Conservation (phyloP, 2,329 filamentous ascomycete species). For the Emmonsiellopsis sp. region DNA sequence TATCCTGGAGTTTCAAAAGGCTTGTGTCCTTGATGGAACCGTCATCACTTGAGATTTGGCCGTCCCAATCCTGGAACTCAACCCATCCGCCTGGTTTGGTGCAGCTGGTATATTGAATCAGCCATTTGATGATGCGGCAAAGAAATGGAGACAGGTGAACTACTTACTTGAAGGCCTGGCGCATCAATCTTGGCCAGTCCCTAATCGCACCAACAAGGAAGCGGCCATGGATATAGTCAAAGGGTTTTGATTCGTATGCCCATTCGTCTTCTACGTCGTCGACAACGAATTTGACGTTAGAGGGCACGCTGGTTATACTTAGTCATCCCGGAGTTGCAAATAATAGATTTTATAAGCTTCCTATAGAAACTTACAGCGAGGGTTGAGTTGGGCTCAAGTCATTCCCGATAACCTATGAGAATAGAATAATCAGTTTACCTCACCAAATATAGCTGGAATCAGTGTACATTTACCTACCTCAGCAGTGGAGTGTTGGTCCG, state of each 20-base stretch:
- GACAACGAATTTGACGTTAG: slow-evolving; percentile 48
- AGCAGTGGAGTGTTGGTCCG: slow-evolving; percentile 16
- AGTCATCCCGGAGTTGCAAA: neutral
- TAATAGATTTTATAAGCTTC: neutral
- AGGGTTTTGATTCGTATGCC: slow-evolving; percentile 43
- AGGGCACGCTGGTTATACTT: slow-evolving; percentile 32
- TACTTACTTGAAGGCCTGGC: slow-evolving; percentile 25
- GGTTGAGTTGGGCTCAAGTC: neutral
- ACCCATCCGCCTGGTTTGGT: slow-evolving; percentile 34
- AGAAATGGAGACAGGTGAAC: neutral
- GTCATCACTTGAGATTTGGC: neutral
- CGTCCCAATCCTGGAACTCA: slow-evolving; percentile 27
- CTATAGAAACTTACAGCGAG: neutral
- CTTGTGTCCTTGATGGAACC: neutral
- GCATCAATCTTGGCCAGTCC: slow-evolving; percentile 45
- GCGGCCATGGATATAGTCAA: slow-evolving; percentile 54
- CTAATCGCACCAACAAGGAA: slow-evolving; percentile 49
- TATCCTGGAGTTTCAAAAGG: slow-evolving; percentile 15
- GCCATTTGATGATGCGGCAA: neutral
- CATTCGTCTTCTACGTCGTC: slow-evolving; percentile 51
- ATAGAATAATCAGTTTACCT: neutral
- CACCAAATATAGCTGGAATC: neutral
- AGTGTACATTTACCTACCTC: slow-evolving; percentile 9
- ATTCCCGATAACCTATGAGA: neutral
- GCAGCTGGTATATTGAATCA: neutral